Conservation (phyloP, 164 flowering plant species). For the Paratinospora sagittata region DNA sequence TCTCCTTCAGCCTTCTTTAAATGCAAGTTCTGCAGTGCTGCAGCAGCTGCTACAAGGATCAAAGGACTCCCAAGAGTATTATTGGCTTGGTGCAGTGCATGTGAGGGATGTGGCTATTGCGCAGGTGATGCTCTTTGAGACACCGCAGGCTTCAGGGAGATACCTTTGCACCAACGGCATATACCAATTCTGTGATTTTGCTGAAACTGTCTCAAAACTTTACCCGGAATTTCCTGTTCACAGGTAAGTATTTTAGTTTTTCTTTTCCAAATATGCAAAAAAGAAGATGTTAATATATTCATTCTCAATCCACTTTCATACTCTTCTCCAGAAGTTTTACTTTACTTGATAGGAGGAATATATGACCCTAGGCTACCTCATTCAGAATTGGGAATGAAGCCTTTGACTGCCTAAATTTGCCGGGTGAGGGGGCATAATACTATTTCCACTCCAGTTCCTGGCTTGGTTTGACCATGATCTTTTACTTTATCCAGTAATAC, state of each 20-base stretch:
- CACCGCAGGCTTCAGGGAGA: constrained; percentile 66
- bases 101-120: constrained; percentile 67
- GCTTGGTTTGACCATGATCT: too few species aligned
- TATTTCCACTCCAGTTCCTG: too few species aligned
- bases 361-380: too few species aligned
- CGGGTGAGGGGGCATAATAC: too few species aligned
- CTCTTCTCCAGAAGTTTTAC: too few species aligned
- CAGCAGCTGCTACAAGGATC: constrained; percentile 60
- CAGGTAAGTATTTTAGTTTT: constrained; percentile 37
- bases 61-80: constrained; percentile 58
- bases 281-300: too few species aligned
- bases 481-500: too few species aligned
- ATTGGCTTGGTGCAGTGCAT: constrained; percentile 81
- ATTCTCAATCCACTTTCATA: too few species aligned
- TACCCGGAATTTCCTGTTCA: constrained; percentile 69
- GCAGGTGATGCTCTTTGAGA: constrained; percentile 56
- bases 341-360: too few species aligned
- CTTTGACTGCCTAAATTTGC: too few species aligned
- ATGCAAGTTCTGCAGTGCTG: constrained; percentile 80
- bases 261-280: too few species aligned
- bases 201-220: constrained; percentile 49
- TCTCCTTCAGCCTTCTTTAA: constrained; percentile 57
- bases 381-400: too few species aligned
- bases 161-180: constrained; percentile 86
- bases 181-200: constrained; percentile 68